Evolutionary conservation across 2,329 filamentous ascomycete genomes (phyloP).

Genomic region (Albifimbria verrucaria): DNA sequence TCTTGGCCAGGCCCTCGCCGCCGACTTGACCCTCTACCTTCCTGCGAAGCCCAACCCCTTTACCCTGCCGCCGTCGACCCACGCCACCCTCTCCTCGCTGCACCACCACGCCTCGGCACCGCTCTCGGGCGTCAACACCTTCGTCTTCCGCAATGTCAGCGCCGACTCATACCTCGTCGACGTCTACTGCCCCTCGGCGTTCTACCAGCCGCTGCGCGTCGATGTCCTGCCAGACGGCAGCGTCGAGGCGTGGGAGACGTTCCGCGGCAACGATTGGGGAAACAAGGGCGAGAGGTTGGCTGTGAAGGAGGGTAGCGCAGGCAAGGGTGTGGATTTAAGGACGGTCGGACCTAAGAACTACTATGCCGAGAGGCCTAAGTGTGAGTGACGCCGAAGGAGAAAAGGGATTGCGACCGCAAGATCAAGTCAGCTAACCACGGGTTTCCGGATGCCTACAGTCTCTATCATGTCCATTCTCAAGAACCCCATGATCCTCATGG

Average conservation of each 20-base stretch:
- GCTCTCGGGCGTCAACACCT: constrained; percentile 65
- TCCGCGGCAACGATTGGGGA: constrained; percentile 82
- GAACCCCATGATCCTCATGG: constrained; percentile 96
- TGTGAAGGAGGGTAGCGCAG: constrained; percentile 34
- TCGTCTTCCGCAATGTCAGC: constrained; percentile 71
- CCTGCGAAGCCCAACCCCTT: constrained; percentile 46
- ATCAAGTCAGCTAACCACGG: neutral
- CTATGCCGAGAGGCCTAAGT: constrained; percentile 71
- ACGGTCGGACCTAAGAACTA: constrained; percentile 66
- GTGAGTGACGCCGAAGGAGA: no score
- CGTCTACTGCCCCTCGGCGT: constrained; percentile 69
- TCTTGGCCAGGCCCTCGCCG: constrained; percentile 26
- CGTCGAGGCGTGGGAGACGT: constrained; percentile 77
- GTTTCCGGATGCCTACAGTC: constrained; percentile 47
- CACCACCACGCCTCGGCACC: constrained; percentile 48
- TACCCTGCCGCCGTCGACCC: constrained; percentile 61
- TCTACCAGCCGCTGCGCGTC: constrained; percentile 76
- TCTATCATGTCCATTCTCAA: constrained; percentile 80
- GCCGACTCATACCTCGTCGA: constrained; percentile 77
- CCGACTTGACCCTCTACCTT: constrained; percentile 42
- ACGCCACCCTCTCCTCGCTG: constrained; percentile 54
- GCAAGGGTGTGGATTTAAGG: constrained; percentile 57
- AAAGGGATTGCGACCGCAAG: no score
- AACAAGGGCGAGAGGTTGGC: constrained; percentile 69
- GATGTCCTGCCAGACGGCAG: constrained; percentile 56